phyloP scores from a whole-genome alignment of 495 filamentous ascomycete genomes.

The Geoglossum glabrum region DNA sequence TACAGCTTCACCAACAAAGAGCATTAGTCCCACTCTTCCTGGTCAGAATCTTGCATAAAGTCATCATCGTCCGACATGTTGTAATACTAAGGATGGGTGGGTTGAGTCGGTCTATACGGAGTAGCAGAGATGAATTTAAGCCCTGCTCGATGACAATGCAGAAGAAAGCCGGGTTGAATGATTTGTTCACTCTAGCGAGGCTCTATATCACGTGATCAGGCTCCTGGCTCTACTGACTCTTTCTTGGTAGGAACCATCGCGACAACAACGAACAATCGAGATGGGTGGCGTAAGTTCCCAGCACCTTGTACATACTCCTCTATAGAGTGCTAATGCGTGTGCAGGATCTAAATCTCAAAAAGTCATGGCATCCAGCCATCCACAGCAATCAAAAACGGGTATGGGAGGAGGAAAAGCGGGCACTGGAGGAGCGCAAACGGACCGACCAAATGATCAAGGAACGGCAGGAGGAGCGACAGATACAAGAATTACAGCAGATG shows the following conservation, averaged over 20 bases:
- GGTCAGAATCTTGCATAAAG: constrained; percentile 97
- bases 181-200: background rate
- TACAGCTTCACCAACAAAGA: background rate
- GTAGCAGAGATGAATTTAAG: background rate
- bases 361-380: constrained; percentile 83
- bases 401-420: constrained; percentile 74
- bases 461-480: constrained; percentile 77
- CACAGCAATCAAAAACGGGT: constrained; percentile 68
- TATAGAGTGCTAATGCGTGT: background rate
- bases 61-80: constrained; percentile 91
- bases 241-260: background rate
- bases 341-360: constrained; percentile 76
- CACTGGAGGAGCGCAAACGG: constrained; percentile 86
- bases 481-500: constrained; percentile 76
- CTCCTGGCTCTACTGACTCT: background rate
- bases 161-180: too few species aligned
- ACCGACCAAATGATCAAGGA: constrained; percentile 77
- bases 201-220: background rate
- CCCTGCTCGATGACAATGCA: background rate
- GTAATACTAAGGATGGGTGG: background rate
- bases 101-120: background rate
- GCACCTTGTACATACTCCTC: background rate
- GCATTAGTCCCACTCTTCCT: constrained; percentile 45
- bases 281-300: constrained; percentile 19
- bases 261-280: constrained; percentile 9